A percentile compares a stretch with the other conserved stretches of the same genome.
phyloP scores from a whole-genome alignment of 768 basidiomycete species.

The Kwoniella dejecticola region DNA sequence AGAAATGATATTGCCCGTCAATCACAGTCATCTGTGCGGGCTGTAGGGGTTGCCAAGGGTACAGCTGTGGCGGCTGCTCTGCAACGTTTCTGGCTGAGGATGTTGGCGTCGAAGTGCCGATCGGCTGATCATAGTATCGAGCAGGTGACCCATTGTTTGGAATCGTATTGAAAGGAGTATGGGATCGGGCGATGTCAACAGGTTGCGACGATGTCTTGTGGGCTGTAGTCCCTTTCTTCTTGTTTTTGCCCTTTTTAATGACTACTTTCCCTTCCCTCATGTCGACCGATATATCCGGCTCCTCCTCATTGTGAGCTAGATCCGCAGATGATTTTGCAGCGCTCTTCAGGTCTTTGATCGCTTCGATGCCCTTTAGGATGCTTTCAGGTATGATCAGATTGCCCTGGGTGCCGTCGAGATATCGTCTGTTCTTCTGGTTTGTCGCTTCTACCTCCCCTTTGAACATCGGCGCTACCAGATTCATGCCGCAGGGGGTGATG shows the following conservation, averaged over 20 bases:
- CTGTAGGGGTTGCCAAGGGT: conserved; percentile 15
- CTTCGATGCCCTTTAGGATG: conserved; percentile 7
- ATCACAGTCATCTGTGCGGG: neutral
- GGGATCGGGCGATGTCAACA: neutral
- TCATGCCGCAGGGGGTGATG: conserved; percentile 23
- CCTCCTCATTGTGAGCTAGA: neutral
- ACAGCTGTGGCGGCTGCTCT: neutral
- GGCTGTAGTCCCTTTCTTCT: conserved; percentile 1
- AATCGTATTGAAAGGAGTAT: neutral
- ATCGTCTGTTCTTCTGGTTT: neutral
- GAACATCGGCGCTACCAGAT: conserved; percentile 24
- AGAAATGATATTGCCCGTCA: conserved; percentile 5
- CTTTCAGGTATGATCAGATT: conserved; percentile 21
- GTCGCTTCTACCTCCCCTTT: neutral
- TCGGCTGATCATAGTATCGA: neutral
- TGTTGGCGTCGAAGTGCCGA: neutral
- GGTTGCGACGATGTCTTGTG: neutral
- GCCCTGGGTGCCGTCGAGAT: conserved; percentile 14
- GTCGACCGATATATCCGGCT: conserved; percentile 1
- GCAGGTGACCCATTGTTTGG: neutral
- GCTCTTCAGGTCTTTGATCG: conserved; percentile 5
- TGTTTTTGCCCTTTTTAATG: conserved; percentile 6
- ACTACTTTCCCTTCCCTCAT: neutral
- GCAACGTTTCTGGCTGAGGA: neutral
- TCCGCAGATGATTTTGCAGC: neutral